These are phyloP conservation scores for Solanum piurae DNA, from an alignment of 257 asterid genomes.

Conservation along the genomic window DNA sequence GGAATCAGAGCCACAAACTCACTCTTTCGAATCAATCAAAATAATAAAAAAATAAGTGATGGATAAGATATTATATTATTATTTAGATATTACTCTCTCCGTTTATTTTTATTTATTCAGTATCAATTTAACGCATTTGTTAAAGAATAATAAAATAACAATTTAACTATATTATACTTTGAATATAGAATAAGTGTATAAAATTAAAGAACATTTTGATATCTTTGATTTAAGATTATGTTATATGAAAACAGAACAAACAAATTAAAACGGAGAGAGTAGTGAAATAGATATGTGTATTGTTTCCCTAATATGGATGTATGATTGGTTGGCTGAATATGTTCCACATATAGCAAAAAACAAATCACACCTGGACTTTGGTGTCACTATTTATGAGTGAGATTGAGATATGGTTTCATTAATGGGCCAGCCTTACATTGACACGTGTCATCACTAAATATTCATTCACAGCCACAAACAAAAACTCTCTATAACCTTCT, in stretches of 20 bases:
- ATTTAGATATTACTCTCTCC: neutral
- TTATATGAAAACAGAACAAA: no score
- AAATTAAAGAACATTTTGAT: no score
- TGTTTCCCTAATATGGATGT: neutral
- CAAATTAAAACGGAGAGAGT: neutral
- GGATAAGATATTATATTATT: neutral
- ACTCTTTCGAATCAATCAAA: neutral
- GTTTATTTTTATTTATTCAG: neutral
- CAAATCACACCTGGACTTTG: neutral
- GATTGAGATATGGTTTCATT: neutral
- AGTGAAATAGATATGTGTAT: neutral
- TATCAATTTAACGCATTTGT: neutral
- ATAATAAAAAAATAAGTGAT: neutral
- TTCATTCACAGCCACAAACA: slow-evolving; percentile 53
- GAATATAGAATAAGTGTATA: no score
- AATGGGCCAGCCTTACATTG: slow-evolving; percentile 1
- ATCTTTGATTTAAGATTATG: no score
- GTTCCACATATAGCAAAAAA: slow-evolving; percentile 6
- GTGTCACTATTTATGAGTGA: neutral
- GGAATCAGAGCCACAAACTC: neutral
- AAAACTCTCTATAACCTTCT: slow-evolving; percentile 22
- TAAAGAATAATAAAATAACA: no score
- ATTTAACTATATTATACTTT: no score
- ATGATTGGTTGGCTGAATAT: slow-evolving; percentile 9
- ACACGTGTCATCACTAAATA: slow-evolving; percentile 33